These are phyloP conservation scores for Lodderomyces elongisporus DNA, from an alignment of 1,139 yeast species.

Conservation along the genomic window DNA sequence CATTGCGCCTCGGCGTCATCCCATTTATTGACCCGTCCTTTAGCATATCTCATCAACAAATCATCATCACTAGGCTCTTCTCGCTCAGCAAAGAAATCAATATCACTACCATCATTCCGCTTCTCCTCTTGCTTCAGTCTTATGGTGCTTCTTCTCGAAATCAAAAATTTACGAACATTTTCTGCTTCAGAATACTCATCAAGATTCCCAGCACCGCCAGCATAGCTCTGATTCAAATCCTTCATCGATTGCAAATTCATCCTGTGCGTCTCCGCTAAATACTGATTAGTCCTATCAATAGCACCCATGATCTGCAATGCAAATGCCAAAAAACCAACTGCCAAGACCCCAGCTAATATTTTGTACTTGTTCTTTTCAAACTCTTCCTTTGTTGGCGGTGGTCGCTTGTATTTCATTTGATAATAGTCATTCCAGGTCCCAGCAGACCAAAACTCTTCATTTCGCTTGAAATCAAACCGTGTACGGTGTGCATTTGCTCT, in stretches of 20 bases:
- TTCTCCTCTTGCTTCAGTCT: conserved; percentile 10
- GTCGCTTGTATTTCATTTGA: conserved; percentile 33
- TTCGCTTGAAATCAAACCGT: conserved; percentile 27
- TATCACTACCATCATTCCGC: conserved; percentile 26
- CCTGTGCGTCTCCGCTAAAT: conserved; percentile 23
- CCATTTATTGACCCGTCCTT: conserved; percentile 21
- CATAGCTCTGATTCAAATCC: conserved; percentile 45
- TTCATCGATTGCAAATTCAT: conserved; percentile 43
- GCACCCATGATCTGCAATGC: conserved; percentile 44
- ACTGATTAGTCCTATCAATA: conserved; percentile 31
- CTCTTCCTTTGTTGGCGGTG: conserved; percentile 41
- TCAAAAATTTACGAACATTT: conserved; percentile 53
- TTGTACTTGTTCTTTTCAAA: conserved; percentile 42
- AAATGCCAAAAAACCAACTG: conserved; percentile 36
- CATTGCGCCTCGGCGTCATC: conserved; percentile 8
- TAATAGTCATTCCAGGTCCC: conserved; percentile 72
- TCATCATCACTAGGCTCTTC: conserved; percentile 24
- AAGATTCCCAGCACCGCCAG: conserved; percentile 47
- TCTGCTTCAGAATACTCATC: conserved; percentile 47
- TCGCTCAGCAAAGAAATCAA: conserved; percentile 20
- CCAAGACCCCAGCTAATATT: conserved; percentile 39
- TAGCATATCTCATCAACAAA: conserved; percentile 31
- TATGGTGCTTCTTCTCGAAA: conserved; percentile 47
- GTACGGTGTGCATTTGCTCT: conserved; percentile 37
- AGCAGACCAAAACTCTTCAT: conserved; percentile 57